Percentiles rank a stretch among this genome's conserved stretches.
Evolutionary conservation across 2,329 filamentous ascomycete genomes (phyloP).

Genomic region (Phialophora macrospora): DNA sequence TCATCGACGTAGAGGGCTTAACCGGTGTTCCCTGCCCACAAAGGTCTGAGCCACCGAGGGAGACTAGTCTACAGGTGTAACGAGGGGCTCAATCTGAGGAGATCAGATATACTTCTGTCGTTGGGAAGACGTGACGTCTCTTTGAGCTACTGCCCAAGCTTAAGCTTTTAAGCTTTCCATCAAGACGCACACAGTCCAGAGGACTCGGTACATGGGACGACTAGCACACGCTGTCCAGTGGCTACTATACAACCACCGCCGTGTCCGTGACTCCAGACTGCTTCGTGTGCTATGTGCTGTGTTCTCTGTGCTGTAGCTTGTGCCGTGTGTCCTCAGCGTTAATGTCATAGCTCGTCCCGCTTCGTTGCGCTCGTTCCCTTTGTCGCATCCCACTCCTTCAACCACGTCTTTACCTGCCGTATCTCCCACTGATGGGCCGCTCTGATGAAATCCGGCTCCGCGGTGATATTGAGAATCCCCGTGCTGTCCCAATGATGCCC

Average conservation of each 20-base stretch:
- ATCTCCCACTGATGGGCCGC: slow-evolving; percentile 59
- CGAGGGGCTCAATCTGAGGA: too few species aligned
- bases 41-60: too few species aligned
- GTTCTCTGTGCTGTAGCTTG: too few species aligned
- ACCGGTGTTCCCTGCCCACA: too few species aligned
- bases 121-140: too few species aligned
- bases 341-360: slow-evolving; percentile 28
- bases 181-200: too few species aligned
- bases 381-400: slow-evolving; percentile 37
- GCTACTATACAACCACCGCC: neutral
- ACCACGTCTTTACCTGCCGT: slow-evolving; percentile 51
- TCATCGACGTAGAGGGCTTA: too few species aligned
- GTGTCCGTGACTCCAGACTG: neutral
- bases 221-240: too few species aligned
- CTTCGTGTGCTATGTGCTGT: neutral
- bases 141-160: too few species aligned
- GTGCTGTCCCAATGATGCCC: slow-evolving; percentile 61
- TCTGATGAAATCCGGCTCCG: slow-evolving; percentile 58
- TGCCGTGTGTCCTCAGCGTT: neutral
- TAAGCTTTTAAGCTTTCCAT: too few species aligned
- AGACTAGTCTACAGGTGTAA: too few species aligned
- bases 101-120: too few species aligned
- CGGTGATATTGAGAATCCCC: slow-evolving; percentile 50
- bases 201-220: neutral
- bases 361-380: slow-evolving; percentile 14